Evolutionary conservation across 306 rosid species (phyloP), one percentile per base, ranked within the genome.

Genomic region (Rosa lucieae): DNA sequence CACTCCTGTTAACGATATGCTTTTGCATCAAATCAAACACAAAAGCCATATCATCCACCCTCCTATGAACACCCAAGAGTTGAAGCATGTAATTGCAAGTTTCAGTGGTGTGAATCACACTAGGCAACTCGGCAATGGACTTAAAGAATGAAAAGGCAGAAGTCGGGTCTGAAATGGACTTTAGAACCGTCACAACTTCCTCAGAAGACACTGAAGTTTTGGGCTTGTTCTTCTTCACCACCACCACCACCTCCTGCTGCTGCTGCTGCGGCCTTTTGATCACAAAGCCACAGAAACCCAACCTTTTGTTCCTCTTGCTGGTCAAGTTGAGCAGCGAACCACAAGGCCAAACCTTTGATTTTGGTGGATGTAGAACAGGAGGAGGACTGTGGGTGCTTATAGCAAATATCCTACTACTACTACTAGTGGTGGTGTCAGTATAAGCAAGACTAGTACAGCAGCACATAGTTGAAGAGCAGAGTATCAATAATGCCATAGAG

Each of bases 61-160:
- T 90, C 80, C 49, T 56, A 49, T 87, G 86, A 73, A 67, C 74
- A 79, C 89, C 83, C 80, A 91, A 84, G 37, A 91, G 61, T 81
- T 91, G 97, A 72, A 95, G 99, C 94, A 95, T 91, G 89, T 88
- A 85, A 89, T 95, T 91, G 67, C 95, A 95, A 10, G 95, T 87
- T 70, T 91, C 93, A 40, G 97, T 87, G 53, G 97, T 89, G 78
- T 91, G 99, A 76, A 91, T 83, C 79, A 90, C 83, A 80, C 73
- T 81, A 5, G 92, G 90, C 80, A 86, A 85, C 74, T 82, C 85
- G 62, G 97, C 74, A 76, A 92, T 75, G 6, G 87, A 84, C 80
- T 89, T 88, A 75, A 95, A 95, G 75, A 88, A 91, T 3, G 97
- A 84, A 78, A 91, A 85, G 70, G 90, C 89, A 72, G 82, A 73